Evolutionary conservation across 805 yeast species (phyloP), one percentile per base, ranked within the genome.

Genomic region (Wickerhamiella shivajii): DNA sequence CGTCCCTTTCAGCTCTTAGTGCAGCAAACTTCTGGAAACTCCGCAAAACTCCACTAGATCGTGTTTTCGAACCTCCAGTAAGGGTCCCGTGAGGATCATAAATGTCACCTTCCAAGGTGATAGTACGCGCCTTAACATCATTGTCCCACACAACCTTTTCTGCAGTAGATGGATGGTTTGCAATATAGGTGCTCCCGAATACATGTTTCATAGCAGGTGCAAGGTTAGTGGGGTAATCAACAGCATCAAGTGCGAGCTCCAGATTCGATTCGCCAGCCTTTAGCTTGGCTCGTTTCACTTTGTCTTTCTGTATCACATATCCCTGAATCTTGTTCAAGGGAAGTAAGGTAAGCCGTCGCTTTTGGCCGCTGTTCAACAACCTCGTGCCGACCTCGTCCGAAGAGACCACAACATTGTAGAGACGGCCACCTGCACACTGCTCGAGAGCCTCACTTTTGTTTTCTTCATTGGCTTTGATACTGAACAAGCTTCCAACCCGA

Each of bases 31-130:
- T 18, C 19, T 35, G 23, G 9, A 35, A 29, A 18, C 15, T n/a
- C 8, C 11, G 16, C 19, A 36, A 21, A 7, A 18, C 11, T 13
- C 34, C 27, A 13, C n/a, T 15, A 12, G 24, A n/a, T 12, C 17
- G 15, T 13, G 24, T 24, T 7, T 24, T 27, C 5, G 92, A 74
- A n/a, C 97, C 97, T 30, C 99, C 99, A 1, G 95, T 79, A 18
- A 90, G 61, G 6, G 93, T 80, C 11, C 99, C 99, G 44, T 77
- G 83, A 0, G 98, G 98, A 51, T 90, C 98, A 56, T 85, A 90
- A 8, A 77, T 68, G 53, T 90, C 98, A 33, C 98, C 99, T 34
- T 84, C 85, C 21, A 79, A 53, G 0, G 99, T 90, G 11, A 92
- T 83, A 19, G 92, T 75, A 46, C 84, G 73, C 1, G 85, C 65